Conservation (phyloP, 108 stramenopile genomes). For the Aurantiochytrium sp. region DNA sequence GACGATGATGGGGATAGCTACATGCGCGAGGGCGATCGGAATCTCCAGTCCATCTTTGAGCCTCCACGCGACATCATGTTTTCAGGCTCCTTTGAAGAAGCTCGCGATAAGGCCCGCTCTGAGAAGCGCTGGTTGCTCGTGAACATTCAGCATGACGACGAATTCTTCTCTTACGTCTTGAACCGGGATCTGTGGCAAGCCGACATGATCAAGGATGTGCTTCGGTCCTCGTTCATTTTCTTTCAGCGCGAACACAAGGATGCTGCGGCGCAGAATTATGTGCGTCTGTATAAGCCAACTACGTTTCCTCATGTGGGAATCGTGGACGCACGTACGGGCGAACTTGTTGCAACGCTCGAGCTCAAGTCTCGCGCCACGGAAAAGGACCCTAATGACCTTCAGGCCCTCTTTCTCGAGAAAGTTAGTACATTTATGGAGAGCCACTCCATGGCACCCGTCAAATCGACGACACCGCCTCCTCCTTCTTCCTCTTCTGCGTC, state of each 20-base stretch:
- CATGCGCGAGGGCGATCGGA: background rate
- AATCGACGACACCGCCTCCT: background rate
- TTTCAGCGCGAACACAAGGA: background rate
- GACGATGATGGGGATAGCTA: background rate
- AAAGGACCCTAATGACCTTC: background rate
- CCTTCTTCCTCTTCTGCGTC: too few species aligned
- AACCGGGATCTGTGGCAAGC: background rate
- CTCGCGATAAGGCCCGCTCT: background rate
- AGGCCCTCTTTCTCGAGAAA: background rate
- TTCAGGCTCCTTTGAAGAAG: background rate
- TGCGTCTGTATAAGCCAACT: background rate
- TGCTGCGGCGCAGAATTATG: background rate
- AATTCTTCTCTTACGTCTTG: background rate
- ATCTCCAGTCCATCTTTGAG: background rate
- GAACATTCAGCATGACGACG: background rate
- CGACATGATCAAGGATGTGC: background rate
- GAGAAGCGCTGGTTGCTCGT: background rate
- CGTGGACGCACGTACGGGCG: background rate
- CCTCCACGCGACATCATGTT: constrained; percentile 3
- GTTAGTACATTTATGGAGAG: background rate
- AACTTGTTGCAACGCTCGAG: background rate
- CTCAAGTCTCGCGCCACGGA: background rate
- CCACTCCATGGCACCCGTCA: background rate
- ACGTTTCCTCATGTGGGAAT: background rate
- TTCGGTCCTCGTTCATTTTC: background rate